Percentiles rank a stretch among this genome's conserved stretches.
Conservation (phyloP, 495 filamentous ascomycete species). For the Penicillium fimorum region DNA sequence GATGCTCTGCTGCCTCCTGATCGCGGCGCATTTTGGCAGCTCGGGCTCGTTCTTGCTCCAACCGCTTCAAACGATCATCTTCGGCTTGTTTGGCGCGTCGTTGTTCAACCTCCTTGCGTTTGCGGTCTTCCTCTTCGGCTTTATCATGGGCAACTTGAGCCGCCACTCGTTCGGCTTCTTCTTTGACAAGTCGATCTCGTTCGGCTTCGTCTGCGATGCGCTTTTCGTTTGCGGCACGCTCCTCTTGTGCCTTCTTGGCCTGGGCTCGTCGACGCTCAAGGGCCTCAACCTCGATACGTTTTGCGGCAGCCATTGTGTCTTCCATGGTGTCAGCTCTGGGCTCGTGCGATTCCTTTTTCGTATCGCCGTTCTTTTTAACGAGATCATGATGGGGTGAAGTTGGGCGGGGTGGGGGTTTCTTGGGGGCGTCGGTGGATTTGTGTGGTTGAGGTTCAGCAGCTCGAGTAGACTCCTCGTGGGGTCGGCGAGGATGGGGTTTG, state of each 20-base stretch:
- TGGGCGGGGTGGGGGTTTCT: constrained; percentile 20
- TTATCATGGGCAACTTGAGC: constrained; percentile 46
- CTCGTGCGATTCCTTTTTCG: constrained; percentile 31
- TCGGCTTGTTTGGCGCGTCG: constrained; percentile 52
- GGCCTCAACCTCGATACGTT: constrained; percentile 39
- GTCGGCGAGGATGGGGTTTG: constrained; percentile 28
- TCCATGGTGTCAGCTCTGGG: constrained; percentile 26
- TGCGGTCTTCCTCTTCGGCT: constrained; percentile 53
- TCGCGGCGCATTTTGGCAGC: constrained; percentile 49
- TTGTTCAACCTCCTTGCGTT: constrained; percentile 52
- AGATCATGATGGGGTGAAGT: constrained; percentile 19
- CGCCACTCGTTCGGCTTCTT: constrained; percentile 45
- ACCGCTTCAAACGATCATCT: constrained; percentile 52
- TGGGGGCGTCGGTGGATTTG: constrained; percentile 15
- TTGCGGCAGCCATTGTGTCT: constrained; percentile 31
- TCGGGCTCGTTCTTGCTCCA: constrained; percentile 57
- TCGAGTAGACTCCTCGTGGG: constrained; percentile 22
- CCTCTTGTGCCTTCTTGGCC: constrained; percentile 17
- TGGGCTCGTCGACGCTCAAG: constrained; percentile 41
- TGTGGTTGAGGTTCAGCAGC: constrained; percentile 13
- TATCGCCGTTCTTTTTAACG: constrained; percentile 28
- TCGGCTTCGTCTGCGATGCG: constrained; percentile 45
- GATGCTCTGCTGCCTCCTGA: constrained; percentile 54
- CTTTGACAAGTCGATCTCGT: constrained; percentile 41
- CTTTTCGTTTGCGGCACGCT: constrained; percentile 29